Conservation (phyloP, 176 grass and related monocot genomes). For the Musa itinerans region DNA sequence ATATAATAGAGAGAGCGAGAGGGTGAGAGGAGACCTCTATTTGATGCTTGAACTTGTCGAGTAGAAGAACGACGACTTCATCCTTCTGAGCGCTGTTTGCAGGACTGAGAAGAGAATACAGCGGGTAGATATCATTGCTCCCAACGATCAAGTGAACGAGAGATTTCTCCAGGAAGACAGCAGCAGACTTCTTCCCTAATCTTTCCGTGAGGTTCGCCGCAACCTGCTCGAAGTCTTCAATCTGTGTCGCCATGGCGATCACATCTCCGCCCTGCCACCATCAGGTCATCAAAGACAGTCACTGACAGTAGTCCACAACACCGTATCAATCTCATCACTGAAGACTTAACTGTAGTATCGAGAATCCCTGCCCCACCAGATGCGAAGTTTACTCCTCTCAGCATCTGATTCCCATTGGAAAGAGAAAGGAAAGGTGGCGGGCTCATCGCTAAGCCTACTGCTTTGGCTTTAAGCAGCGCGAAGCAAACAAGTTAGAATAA, state of each 20-base stretch:
- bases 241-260: conserved; percentile 18
- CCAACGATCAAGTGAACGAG: conserved; percentile 21
- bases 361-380: conserved; percentile 37
- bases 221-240: conserved; percentile 17
- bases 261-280: conserved; percentile 3
- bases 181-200: background rate
- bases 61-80: conserved; percentile 13
- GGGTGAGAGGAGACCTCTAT: conserved; percentile 11
- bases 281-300: background rate
- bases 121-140: conserved; percentile 29
- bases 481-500: background rate
- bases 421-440: conserved; percentile 35
- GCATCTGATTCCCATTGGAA: background rate
- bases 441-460: conserved; percentile 25
- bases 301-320: too few relatives aligned
- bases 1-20: background rate
- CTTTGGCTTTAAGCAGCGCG: conserved; percentile 12
- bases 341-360: conserved; percentile 21
- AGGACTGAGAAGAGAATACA: background rate
- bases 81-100: conserved; percentile 7
- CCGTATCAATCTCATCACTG: too few relatives aligned
- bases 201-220: background rate
- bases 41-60: conserved; percentile 17
- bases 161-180: conserved; percentile 17
- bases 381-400: conserved; percentile 31